Percentiles rank a stretch among this genome's conserved stretches.
These are phyloP conservation scores for Fusarium scirpi DNA, from an alignment of 2,329 filamentous ascomycete species.

Conservation along the genomic window DNA sequence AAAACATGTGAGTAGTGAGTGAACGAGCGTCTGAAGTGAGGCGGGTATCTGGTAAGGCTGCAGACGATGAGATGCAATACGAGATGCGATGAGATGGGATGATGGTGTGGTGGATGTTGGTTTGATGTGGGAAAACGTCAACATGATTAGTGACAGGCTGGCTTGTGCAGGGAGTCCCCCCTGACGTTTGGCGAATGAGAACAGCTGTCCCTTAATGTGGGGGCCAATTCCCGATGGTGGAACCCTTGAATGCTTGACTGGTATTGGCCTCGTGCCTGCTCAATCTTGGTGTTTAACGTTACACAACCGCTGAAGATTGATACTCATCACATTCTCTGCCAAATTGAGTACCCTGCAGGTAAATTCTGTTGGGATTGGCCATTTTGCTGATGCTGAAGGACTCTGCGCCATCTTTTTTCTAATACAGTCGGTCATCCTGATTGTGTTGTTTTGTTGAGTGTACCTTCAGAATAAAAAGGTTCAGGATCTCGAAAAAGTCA, in stretches of 20 bases:
- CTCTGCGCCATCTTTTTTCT: neutral
- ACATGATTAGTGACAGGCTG: slow-evolving; percentile 38
- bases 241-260: neutral
- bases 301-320: neutral
- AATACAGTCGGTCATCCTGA: too few species aligned
- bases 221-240: neutral
- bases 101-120: slow-evolving; percentile 6
- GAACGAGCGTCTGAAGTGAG: neutral
- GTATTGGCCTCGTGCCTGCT: slow-evolving; percentile 12
- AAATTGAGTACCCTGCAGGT: neutral
- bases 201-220: slow-evolving; percentile 41
- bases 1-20: slow-evolving; percentile 20
- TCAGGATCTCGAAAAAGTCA: too few species aligned
- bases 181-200: slow-evolving; percentile 30
- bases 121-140: slow-evolving; percentile 16
- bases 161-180: slow-evolving; percentile 32
- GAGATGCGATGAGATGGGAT: neutral
- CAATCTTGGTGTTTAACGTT: neutral
- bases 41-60: slow-evolving; percentile 10
- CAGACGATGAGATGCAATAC: neutral
- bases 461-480: too few species aligned
- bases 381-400: neutral
- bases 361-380: neutral
- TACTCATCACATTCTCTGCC: neutral
- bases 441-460: too few species aligned